Base-by-base conservation (phyloP, 306 rosid genomes). In the Delonix regia region DNA sequence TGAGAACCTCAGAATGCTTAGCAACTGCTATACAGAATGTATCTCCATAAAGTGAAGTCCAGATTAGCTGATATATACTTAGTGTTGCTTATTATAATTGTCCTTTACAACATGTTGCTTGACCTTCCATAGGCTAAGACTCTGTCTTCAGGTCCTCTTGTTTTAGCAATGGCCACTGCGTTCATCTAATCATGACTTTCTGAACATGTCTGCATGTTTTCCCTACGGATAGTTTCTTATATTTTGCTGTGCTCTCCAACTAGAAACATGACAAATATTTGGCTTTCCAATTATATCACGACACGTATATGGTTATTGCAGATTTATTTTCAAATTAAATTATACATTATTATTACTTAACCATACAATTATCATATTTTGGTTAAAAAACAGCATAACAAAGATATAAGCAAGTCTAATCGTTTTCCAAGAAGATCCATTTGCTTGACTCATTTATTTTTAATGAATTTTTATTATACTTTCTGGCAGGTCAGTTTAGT, bases 401-500 rank as follows among this genome's bases (percentile, higher is more conserved):
- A n/a, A n/a, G n/a, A n/a, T n/a, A n/a, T n/a, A n/a, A n/a, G n/a
- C n/a, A n/a, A n/a, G n/a, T n/a, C n/a, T n/a, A n/a, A n/a, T n/a
- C n/a, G n/a, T n/a, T n/a, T 75, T 33, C 52, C 30, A 16, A 33
- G 25, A 27, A 14, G 47, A 59, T 72, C 42, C 30, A 15, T 18
- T 38, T 51, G 18, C 44, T 44, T 1, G 73, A n/a, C 21, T 25
- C 69, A 28, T 11, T 15, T 12, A 7, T 16, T 22, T 39, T 41
- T 42, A 57, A 24, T 52, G 69, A 67, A 21, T 59, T 71, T 53
- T 57, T 49, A 4, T 55, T 47, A 13, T 77, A 66, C 70, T n/a
- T 72, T 79, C 78, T 28, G 61, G 74, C 91, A 86, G 92, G 88
- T 77, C 83, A 81, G 28, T 88, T 92, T 77, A 88, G 78, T 78